Evolutionary conservation across 2,329 filamentous ascomycete genomes (phyloP).

Genomic region (Lasiodiplodia theobromae): DNA sequence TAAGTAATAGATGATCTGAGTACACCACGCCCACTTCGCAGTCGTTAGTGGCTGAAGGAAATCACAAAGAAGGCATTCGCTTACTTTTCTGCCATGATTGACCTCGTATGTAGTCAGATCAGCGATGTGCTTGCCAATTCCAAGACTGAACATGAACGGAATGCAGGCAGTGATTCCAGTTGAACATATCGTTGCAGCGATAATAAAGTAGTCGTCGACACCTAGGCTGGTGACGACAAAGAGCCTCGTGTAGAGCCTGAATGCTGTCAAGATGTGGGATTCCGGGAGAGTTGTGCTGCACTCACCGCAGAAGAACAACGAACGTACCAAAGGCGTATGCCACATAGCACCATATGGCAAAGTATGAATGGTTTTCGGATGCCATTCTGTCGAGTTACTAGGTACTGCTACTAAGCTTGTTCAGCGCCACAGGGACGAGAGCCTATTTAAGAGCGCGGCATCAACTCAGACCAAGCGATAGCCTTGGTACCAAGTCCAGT

Average conservation of each 20-base stretch:
- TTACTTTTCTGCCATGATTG: not conserved
- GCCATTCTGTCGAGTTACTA: not conserved
- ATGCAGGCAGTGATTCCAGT: not conserved
- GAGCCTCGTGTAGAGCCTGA: not conserved
- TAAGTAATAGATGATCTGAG: slow-evolving; percentile 6
- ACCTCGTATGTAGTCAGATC: not conserved
- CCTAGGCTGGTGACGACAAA: slow-evolving; percentile 2
- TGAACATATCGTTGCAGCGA: slow-evolving; percentile 1
- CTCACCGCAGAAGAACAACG: slow-evolving; percentile 4
- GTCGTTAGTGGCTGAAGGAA: not conserved
- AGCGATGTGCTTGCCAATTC: not conserved
- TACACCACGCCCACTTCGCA: not conserved
- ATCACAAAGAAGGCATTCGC: not conserved
- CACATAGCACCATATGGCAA: slow-evolving; percentile 7
- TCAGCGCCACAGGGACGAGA: not conserved
- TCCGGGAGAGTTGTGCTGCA: not conserved
- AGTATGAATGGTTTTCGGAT: slow-evolving; percentile 1
- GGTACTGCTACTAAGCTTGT: not conserved
- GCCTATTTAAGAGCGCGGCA: not conserved
- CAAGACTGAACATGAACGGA: slow-evolving; percentile 2
- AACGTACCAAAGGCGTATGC: not conserved
- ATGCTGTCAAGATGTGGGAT: not conserved
- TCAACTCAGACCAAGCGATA: not conserved
- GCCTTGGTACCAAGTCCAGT: not conserved
- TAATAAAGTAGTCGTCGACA: not conserved